Evolutionary conservation across 2,329 filamentous ascomycete species (phyloP), one percentile per base, ranked within the genome.

Genomic region (Hymenoscyphus linearis): DNA sequence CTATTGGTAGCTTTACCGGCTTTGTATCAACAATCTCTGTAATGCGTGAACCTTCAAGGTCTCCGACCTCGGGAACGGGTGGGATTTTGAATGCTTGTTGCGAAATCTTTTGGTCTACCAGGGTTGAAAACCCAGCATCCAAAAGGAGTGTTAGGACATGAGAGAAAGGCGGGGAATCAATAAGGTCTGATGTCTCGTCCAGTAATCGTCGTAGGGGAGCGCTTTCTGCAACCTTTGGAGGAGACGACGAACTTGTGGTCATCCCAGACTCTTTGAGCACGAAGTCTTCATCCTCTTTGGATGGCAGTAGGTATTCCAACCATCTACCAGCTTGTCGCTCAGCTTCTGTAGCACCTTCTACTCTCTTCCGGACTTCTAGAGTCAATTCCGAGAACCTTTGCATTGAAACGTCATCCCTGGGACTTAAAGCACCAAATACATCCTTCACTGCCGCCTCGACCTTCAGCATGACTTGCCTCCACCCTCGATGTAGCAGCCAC

Each of bases 401-500:
- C 68, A 97, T 84, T 16, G 88, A 90, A 63, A 99, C 82, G 64
- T 96, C 88, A 70, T 98, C 93, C 56, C 93, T 85, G 1, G 93
- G 93, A 73, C 92, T 96, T 56, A 97, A 79, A 64, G 85, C 82
- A n/a, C 91, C 91, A 74, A 97, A 98, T 26, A 93, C 89, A 58
- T 96, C 89, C 68, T 88, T 88, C 26, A 99, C 95, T 3, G 92
- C 92, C n/a, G 80, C 78, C 72, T 92, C 87, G 55, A 99, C 93
- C 65, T 87, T 89, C 60, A 85, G 80, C 82, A 92, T 88, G 60
- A 98, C 78, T 61, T 92, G 85, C 66, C 86, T 85, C 87, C 92
- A 98, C 52, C 95, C 95, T 66, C 86, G 85, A 76, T 99, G 93
- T 55, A 99, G 80, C 54, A 99, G 79, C 93, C 93, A 99, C 95